phyloP scores from a whole-genome alignment of 1,284 basidiomycete genomes.

The Takashimella tepidaria region DNA sequence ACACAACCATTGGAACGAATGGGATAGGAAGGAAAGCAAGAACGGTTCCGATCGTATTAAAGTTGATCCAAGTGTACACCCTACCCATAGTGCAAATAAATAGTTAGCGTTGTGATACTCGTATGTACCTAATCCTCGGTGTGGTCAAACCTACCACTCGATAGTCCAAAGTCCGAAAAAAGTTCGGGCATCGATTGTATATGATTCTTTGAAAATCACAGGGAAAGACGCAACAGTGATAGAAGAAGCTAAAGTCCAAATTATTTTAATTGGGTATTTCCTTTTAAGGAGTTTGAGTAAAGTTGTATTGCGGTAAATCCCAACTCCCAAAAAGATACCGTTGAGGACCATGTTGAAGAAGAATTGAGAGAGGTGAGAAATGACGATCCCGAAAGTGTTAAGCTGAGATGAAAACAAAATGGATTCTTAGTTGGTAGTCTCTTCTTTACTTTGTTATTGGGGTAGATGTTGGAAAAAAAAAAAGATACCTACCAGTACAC shows the following conservation, averaged over 20 bases:
- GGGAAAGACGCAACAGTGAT: constrained; percentile 10
- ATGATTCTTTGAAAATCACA: constrained; percentile 11
- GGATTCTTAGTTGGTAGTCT: too few relatives aligned
- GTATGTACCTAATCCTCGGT: not conserved
- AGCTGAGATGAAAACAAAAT: too few relatives aligned
- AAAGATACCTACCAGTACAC: constrained; percentile 3
- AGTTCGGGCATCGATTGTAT: constrained; percentile 11
- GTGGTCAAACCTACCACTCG: constrained; percentile 13
- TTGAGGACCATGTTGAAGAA: constrained; percentile 12
- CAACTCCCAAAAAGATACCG: constrained; percentile 12
- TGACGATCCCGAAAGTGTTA: constrained; percentile 14
- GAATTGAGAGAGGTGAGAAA: constrained; percentile 10
- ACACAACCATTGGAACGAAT: constrained; percentile 10
- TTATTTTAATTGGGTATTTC: constrained; percentile 10
- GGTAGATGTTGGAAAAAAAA: not conserved
- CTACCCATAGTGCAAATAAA: constrained; percentile 1
- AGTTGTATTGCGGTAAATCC: constrained; percentile 14
- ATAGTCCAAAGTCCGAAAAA: constrained; percentile 19
- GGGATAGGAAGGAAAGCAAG: constrained; percentile 12
- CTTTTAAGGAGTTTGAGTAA: constrained; percentile 2
- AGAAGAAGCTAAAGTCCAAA: constrained; percentile 17
- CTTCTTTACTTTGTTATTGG: too few relatives aligned
- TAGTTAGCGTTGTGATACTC: too few relatives aligned
- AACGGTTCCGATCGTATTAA: constrained; percentile 12
- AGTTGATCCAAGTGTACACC: constrained; percentile 14